Evolutionary conservation across 2,329 filamentous ascomycete genomes (phyloP).

Genomic region (Anisogramma anomala): DNA sequence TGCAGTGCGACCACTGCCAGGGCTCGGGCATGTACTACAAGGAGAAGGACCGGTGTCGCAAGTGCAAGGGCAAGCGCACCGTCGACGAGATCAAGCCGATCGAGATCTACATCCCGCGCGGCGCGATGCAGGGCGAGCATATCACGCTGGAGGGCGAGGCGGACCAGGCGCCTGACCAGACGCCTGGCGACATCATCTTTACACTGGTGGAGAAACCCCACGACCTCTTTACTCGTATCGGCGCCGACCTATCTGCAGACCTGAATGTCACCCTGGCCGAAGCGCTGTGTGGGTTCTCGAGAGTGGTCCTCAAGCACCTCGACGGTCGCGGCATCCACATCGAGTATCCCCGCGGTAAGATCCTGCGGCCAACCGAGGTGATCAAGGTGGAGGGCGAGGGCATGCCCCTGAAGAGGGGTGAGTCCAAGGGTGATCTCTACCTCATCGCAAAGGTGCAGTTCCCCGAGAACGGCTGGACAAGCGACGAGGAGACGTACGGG

Average conservation of each 20-base stretch:
- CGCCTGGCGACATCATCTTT: conserved; percentile 89
- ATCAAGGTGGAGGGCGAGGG: conserved; percentile 82
- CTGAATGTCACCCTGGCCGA: conserved; percentile 73
- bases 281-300: conserved; percentile 76
- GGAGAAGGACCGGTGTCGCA: conserved; percentile 97
- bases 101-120: conserved; percentile 90
- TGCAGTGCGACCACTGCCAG: conserved; percentile 71
- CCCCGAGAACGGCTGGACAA: conserved; percentile 75
- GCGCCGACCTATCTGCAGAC: conserved; percentile 72
- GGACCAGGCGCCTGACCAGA: conserved; percentile 80
- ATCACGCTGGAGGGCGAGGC: conserved; percentile 90
- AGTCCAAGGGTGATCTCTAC: conserved; percentile 76
- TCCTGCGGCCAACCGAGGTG: conserved; percentile 72
- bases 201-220: conserved; percentile 73
- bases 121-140: conserved; percentile 73
- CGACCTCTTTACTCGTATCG: conserved; percentile 69
- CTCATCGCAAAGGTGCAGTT: conserved; percentile 78
- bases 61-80: conserved; percentile 89
- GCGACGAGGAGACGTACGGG: conserved; percentile 57
- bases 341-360: conserved; percentile 65
- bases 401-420: conserved; percentile 85
- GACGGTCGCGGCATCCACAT: conserved; percentile 85
- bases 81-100: conserved; percentile 84
- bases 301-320: conserved; percentile 82
- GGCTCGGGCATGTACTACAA: conserved; percentile 81